phyloP scores from a whole-genome alignment of 805 yeast species.

The Ogataea philodendri region DNA sequence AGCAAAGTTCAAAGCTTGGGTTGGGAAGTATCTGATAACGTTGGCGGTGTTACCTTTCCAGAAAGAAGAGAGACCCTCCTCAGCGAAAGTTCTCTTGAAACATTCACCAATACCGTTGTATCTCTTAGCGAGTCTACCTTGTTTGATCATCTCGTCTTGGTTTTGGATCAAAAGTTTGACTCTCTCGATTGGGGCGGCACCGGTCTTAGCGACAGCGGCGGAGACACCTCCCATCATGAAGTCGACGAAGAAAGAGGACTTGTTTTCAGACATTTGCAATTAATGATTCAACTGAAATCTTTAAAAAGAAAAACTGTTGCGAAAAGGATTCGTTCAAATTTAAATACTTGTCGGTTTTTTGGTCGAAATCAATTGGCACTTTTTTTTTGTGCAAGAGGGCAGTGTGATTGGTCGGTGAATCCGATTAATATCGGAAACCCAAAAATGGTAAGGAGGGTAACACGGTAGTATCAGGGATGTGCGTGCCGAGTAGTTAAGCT shows the following conservation, averaged over 20 bases:
- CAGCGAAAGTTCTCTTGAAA: slow-evolving; percentile 91
- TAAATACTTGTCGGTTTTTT: slow-evolving; percentile 24
- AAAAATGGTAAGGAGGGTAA: slow-evolving; percentile 6
- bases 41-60: slow-evolving; percentile 99
- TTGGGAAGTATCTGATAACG: slow-evolving; percentile 98
- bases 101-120: slow-evolving; percentile 92
- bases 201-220: slow-evolving; percentile 98
- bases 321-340: slow-evolving; percentile 17
- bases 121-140: slow-evolving; percentile 84
- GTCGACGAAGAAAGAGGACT: slow-evolving; percentile 54
- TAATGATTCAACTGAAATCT: slow-evolving; percentile 15
- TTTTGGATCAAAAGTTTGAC: slow-evolving; percentile 94
- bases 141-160: slow-evolving; percentile 98
- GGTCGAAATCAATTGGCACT: slow-evolving; percentile 21
- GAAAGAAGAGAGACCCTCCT: slow-evolving; percentile 90
- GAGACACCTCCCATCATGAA: slow-evolving; percentile 98
- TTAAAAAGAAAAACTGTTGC: slow-evolving; percentile 16
- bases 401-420: slow-evolving; percentile 18
- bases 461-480: too few relatives aligned
- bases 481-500: too few relatives aligned
- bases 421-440: slow-evolving; percentile 11
- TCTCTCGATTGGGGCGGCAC: slow-evolving; percentile 97
- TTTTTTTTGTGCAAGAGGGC: slow-evolving; percentile 11
- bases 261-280: slow-evolving; percentile 37
- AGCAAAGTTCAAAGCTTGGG: slow-evolving; percentile 97